A percentile compares a stretch with the other conserved stretches of the same genome.
phyloP scores from a whole-genome alignment of 2,329 filamentous ascomycete species.

The Pleoardoris graminearum region DNA sequence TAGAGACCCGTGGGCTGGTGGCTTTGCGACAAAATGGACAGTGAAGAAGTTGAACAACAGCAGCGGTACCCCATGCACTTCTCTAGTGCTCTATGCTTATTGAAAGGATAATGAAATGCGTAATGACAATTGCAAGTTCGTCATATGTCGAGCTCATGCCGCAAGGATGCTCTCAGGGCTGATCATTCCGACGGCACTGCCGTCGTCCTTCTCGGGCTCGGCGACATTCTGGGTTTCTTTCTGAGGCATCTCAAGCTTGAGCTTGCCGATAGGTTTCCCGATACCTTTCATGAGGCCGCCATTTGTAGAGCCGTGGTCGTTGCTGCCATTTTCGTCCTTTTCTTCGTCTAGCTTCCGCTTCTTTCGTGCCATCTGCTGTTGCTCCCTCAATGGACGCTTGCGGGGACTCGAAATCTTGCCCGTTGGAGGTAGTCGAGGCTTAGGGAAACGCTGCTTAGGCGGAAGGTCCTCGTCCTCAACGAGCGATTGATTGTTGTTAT shows the following conservation, averaged over 20 bases:
- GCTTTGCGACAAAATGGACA: not conserved
- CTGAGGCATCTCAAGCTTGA: slow-evolving; percentile 52
- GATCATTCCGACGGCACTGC: slow-evolving; percentile 72
- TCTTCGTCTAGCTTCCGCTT: slow-evolving; percentile 70
- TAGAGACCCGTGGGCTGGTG: not conserved
- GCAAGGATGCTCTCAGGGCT: slow-evolving; percentile 73
- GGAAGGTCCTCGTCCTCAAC: slow-evolving; percentile 95
- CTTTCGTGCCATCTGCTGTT: slow-evolving; percentile 82
- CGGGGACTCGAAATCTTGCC: slow-evolving; percentile 86
- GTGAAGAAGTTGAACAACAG: not conserved
- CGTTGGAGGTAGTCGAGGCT: slow-evolving; percentile 66
- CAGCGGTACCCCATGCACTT: not conserved
- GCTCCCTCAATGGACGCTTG: slow-evolving; percentile 80
- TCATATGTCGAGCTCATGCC: slow-evolving; percentile 8
- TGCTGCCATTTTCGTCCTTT: slow-evolving; percentile 42
- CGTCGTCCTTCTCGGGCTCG: slow-evolving; percentile 69
- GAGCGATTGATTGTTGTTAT: slow-evolving; percentile 79
- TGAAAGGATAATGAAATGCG: slow-evolving; percentile 1
- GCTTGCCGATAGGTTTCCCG: slow-evolving; percentile 61
- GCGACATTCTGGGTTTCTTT: slow-evolving; percentile 65
- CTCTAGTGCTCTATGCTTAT: slow-evolving; percentile 3
- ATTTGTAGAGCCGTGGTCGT: slow-evolving; percentile 24
- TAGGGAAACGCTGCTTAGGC: slow-evolving; percentile 77
- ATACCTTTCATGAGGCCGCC: slow-evolving; percentile 36
- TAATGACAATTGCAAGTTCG: not conserved